A percentile compares a stretch with the other conserved stretches of the same genome.
phyloP scores from a whole-genome alignment of 306 rosid species.

The Erythrophleum fordii region DNA sequence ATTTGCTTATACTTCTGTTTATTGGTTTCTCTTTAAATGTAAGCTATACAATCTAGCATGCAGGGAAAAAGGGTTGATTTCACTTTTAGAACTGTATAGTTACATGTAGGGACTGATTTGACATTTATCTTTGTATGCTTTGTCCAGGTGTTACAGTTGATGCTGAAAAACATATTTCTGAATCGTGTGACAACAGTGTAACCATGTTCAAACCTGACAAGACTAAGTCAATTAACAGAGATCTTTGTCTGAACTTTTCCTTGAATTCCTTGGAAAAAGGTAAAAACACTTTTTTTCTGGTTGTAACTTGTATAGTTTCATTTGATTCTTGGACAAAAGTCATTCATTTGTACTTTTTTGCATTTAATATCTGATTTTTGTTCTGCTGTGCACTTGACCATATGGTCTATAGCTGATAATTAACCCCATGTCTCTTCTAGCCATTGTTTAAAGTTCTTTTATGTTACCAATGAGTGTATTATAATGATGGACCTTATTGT shows the following conservation, averaged over 20 bases:
- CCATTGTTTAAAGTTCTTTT: neutral
- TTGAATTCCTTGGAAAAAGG: neutral
- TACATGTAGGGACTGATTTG: neutral
- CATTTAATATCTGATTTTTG: neutral
- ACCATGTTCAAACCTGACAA: neutral
- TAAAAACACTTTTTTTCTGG: neutral
- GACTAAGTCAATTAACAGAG: neutral
- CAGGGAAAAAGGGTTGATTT: neutral
- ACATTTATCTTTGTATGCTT: neutral
- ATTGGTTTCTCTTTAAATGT: neutral
- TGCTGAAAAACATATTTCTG: neutral
- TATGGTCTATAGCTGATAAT: neutral
- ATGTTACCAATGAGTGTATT: neutral
- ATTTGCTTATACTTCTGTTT: slow-evolving; percentile 2
- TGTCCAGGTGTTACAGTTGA: neutral
- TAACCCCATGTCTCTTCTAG: neutral
- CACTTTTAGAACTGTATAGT: neutral
- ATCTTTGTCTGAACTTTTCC: neutral
- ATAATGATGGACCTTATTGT: neutral
- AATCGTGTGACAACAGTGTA: neutral
- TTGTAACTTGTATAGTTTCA: neutral
- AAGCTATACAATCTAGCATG: neutral
- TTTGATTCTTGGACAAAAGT: neutral
- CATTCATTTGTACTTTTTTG: neutral
- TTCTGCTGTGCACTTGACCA: neutral